Evolutionary conservation across 768 basidiomycete species (phyloP).

Genomic region (Xerocomus brunneocitrinus): DNA sequence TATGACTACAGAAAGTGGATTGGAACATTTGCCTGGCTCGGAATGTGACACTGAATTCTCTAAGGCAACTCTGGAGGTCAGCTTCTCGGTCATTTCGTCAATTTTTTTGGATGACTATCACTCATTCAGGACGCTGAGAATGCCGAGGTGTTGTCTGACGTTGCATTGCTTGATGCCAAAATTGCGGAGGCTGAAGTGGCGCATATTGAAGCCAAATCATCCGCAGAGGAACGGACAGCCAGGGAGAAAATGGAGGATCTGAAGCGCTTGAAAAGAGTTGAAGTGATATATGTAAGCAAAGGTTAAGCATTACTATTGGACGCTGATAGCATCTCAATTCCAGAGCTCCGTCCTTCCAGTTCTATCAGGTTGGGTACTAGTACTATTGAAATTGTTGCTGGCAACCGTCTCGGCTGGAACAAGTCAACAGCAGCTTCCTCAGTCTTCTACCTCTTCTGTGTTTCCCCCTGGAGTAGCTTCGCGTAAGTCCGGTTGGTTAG

Average conservation of each 20-base stretch:
- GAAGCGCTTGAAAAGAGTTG: conserved; percentile 83
- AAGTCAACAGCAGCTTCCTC: conserved; percentile 49
- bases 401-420: conserved; percentile 87
- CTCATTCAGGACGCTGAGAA: conserved; percentile 49
- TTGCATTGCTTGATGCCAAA: conserved; percentile 67
- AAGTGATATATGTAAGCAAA: conserved; percentile 84
- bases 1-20: conserved; percentile 88
- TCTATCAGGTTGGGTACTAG: conserved; percentile 86
- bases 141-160: conserved; percentile 64
- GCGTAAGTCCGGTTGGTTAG: conserved; percentile 39
- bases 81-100: conserved; percentile 6
- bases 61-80: conserved; percentile 41
- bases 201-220: conserved; percentile 46
- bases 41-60: conserved; percentile 54
- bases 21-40: conserved; percentile 72
- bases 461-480: conserved; percentile 71
- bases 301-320: background rate
- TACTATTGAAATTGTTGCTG: conserved; percentile 85
- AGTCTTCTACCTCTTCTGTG: conserved; percentile 61
- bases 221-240: conserved; percentile 53
- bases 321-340: conserved; percentile 2
- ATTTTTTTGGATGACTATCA: background rate
- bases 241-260: conserved; percentile 74
- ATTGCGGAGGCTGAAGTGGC: conserved; percentile 61
- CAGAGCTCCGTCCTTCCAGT: conserved; percentile 83